Conservation (phyloP, 139 green algal genomes). For the Gonium pectorale region DNA sequence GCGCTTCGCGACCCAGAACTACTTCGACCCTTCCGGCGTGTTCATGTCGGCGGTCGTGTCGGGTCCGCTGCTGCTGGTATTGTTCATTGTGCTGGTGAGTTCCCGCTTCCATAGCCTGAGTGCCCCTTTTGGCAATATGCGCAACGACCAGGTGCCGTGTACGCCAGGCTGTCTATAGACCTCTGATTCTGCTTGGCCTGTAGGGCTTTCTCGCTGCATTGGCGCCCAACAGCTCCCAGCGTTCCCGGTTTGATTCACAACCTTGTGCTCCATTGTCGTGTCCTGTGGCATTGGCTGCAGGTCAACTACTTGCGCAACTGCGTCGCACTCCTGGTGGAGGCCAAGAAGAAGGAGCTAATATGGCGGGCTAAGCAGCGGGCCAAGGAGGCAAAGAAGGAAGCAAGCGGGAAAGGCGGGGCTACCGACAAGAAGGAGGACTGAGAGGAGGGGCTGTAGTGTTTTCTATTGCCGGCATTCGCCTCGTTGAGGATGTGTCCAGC, state of each 20-base stretch:
- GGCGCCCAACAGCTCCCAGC: no score
- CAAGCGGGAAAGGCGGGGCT: background rate
- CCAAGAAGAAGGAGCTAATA: constrained; percentile 54
- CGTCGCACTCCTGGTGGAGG: constrained; percentile 47
- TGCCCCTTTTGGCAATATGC: no score
- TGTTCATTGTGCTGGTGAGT: constrained; percentile 70
- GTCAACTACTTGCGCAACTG: constrained; percentile 60
- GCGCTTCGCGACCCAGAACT: constrained; percentile 60
- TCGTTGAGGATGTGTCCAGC: no score
- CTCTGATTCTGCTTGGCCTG: no score
- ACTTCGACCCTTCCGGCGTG: constrained; percentile 66
- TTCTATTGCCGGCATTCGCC: no score
- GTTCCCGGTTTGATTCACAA: no score
- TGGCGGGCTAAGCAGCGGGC: constrained; percentile 35
- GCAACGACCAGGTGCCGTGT: no score
- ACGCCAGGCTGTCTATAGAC: background rate
- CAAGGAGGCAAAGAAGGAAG: background rate
- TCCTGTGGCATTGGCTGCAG: no score
- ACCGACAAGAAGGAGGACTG: constrained; percentile 7
- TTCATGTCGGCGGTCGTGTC: constrained; percentile 68
- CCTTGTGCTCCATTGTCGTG: no score
- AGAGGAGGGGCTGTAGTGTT: no score
- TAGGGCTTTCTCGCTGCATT: no score
- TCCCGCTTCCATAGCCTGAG: no score
- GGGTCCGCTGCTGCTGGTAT: constrained; percentile 56